Conservation (phyloP, 306 rosid species). For the Oxytropis ochrocephala region DNA sequence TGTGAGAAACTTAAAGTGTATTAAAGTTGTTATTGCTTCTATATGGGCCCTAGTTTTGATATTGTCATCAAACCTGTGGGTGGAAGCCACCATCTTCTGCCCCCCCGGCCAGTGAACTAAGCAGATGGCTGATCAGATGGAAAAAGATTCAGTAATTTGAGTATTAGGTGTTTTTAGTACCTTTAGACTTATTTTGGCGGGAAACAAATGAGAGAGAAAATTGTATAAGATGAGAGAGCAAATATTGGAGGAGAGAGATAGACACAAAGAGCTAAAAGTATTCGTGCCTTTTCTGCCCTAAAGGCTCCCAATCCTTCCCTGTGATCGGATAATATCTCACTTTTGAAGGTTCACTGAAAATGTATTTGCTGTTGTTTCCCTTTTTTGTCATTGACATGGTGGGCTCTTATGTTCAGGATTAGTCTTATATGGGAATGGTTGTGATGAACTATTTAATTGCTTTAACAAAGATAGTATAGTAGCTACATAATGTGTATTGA, state of each 20-base stretch:
- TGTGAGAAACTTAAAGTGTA: neutral
- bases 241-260: too few relatives aligned
- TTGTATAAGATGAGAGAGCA: too few relatives aligned
- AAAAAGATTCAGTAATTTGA: too few relatives aligned
- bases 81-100: conserved; percentile 41
- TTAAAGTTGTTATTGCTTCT: neutral
- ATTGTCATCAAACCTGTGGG: conserved; percentile 19
- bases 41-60: conserved; percentile 30
- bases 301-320: too few relatives aligned
- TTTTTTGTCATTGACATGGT: conserved; percentile 33
- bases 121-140: too few relatives aligned
- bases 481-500: conserved; percentile 11
- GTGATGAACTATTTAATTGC: conserved; percentile 21
- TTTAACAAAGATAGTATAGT: conserved; percentile 14
- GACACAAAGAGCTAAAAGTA: too few relatives aligned
- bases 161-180: too few relatives aligned
- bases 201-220: too few relatives aligned
- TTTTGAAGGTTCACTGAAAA: conserved; percentile 28
- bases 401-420: conserved; percentile 23
- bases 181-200: too few relatives aligned
- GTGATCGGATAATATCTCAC: conserved; percentile 24
- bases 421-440: neutral
- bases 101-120: conserved; percentile 21
- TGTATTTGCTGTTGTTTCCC: conserved; percentile 19
- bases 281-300: too few relatives aligned